Evolutionary conservation across 148 eudicot genomes (phyloP).

Genomic region (Gaultheria prostrata): DNA sequence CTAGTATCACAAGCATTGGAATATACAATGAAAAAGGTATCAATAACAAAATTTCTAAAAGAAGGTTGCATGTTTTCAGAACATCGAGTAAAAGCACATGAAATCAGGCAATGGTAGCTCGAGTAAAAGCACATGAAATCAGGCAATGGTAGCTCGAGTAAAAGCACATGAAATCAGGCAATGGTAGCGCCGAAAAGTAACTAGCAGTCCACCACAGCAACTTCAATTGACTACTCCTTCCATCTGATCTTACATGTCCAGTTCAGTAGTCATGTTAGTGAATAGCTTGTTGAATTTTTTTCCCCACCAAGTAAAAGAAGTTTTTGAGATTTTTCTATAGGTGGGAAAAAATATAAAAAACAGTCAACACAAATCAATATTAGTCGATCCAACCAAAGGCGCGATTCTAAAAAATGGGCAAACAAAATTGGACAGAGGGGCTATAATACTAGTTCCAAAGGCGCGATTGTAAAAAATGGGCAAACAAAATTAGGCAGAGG

Average conservation of each 20-base stretch:
- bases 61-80: background rate
- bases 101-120: background rate
- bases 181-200: background rate
- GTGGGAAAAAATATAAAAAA: background rate
- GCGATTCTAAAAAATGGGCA: background rate
- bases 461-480: background rate
- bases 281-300: background rate
- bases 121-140: background rate
- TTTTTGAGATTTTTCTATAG: background rate
- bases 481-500: background rate
- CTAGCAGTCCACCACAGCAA: background rate
- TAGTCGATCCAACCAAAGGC: background rate
- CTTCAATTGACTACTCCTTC: background rate
- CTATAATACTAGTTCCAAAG: background rate
- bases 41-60: background rate
- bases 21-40: background rate
- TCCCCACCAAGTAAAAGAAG: background rate
- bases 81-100: constrained; percentile 9
- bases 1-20: constrained; percentile 33
- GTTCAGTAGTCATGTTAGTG: background rate
- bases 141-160: background rate
- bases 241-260: background rate
- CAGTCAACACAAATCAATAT: too few relatives aligned
- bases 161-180: background rate
- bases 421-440: background rate